Percentiles rank a stretch among this genome's conserved stretches.
Evolutionary conservation across 2,329 filamentous ascomycete genomes (phyloP).

Genomic region (Aspergillus sp.): DNA sequence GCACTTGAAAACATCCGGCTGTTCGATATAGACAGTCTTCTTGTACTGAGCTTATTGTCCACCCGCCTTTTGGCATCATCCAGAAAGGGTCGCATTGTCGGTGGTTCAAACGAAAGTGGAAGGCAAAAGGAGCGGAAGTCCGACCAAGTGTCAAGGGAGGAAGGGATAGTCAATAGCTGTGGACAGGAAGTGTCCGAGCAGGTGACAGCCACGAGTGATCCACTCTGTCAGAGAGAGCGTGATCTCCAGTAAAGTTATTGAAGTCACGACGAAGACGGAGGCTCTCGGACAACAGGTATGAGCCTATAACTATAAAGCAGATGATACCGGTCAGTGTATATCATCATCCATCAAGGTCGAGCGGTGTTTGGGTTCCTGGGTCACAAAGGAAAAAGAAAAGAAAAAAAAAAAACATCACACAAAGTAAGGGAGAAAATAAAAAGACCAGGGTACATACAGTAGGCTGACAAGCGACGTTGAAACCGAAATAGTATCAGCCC

Average conservation of each 20-base stretch:
- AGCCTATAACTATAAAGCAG: constrained; percentile 4
- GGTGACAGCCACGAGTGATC: constrained; percentile 12
- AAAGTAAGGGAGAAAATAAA: constrained; percentile 2
- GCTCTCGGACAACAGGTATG: neutral
- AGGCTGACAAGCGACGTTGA: constrained; percentile 12
- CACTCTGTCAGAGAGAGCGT: constrained; percentile 8
- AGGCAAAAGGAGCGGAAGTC: neutral
- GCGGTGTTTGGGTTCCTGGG: neutral
- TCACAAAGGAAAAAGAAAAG: too few species aligned
- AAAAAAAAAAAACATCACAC: too few species aligned
- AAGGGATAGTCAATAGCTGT: neutral
- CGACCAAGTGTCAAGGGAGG: neutral
- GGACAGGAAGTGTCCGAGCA: constrained; percentile 1
- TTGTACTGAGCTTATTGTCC: constrained; percentile 42
- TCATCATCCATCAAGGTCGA: neutral
- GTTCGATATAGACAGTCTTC: constrained; percentile 43
- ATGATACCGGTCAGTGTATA: constrained; percentile 13
- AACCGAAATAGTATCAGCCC: constrained; percentile 3
- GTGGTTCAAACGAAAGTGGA: neutral
- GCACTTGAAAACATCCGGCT: constrained; percentile 49
- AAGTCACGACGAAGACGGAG: constrained; percentile 8
- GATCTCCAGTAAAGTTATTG: neutral
- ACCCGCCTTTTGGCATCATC: constrained; percentile 45
- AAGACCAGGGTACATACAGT: constrained; percentile 7
- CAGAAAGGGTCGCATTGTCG: constrained; percentile 34